Percentiles rank a stretch among this genome's conserved stretches.
Evolutionary conservation across 1,139 yeast genomes (phyloP).

Genomic region (Maudiozyma humilis): DNA sequence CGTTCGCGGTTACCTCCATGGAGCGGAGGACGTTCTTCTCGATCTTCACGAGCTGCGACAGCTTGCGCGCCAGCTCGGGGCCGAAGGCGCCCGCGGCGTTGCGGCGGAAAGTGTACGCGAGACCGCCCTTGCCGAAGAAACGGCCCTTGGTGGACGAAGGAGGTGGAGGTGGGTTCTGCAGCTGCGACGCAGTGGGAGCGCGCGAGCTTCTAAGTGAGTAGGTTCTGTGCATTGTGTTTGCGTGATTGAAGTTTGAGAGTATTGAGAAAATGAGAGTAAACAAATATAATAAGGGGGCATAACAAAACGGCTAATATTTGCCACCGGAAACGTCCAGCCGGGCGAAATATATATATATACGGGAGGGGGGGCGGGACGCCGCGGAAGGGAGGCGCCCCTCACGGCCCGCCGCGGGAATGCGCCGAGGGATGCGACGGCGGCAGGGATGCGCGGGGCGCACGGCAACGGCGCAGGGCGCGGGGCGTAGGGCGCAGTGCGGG

Average conservation of each 20-base stretch:
- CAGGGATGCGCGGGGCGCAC: no score
- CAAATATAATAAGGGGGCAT: not conserved
- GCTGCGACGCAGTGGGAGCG: slow-evolving; percentile 95
- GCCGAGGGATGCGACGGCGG: no score
- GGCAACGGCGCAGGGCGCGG: no score
- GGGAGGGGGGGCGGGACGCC: no score
- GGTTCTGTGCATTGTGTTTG: slow-evolving; percentile 88
- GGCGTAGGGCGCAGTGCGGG: no score
- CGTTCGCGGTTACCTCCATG: slow-evolving; percentile 86
- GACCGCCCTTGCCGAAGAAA: slow-evolving; percentile 86
- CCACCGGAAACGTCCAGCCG: no score
- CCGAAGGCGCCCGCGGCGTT: slow-evolving; percentile 90
- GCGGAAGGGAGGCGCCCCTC: no score
- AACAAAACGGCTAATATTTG: not conserved
- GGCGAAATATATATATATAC: no score
- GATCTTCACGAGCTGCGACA: slow-evolving; percentile 84
- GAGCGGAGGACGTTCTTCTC: slow-evolving; percentile 95
- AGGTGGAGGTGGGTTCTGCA: slow-evolving; percentile 93
- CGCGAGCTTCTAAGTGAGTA: slow-evolving; percentile 90
- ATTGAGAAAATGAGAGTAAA: not conserved
- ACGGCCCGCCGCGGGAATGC: no score
- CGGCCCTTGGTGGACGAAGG: slow-evolving; percentile 79
- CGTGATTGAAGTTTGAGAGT: no score
- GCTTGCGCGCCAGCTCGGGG: slow-evolving; percentile 88
- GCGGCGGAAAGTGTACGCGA: slow-evolving; percentile 74